Evolutionary conservation across 148 eudicot species (phyloP).

Genomic region (Amaranthus cruentus): DNA sequence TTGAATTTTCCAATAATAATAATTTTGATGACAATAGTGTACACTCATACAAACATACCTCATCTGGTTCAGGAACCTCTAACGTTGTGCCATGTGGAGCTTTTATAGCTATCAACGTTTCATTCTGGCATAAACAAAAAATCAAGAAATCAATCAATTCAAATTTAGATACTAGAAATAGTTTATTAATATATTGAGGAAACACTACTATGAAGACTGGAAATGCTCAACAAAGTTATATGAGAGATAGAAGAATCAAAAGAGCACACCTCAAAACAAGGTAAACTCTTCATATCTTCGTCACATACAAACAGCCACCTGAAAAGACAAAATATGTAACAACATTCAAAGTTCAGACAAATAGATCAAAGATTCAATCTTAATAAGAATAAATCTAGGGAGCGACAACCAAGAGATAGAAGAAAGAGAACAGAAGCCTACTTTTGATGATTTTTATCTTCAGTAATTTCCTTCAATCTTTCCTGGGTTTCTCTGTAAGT

Average conservation of each 20-base stretch:
- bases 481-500: conserved; percentile 89
- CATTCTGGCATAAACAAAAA: conserved; percentile 49
- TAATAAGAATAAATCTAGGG: conserved; percentile 7
- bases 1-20: conserved; percentile 1
- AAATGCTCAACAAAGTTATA: background rate
- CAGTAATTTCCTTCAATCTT: conserved; percentile 75
- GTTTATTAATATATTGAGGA: conserved; percentile 18
- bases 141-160: too few species aligned
- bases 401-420: background rate
- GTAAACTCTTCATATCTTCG: conserved; percentile 81
- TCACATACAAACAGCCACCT: conserved; percentile 97
- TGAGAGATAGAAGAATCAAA: background rate
- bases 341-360: conserved; percentile 9
- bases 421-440: conserved; percentile 21
- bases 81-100: conserved; percentile 98
- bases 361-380: background rate
- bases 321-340: conserved; percentile 2
- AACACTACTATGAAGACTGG: background rate
- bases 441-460: conserved; percentile 78
- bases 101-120: conserved; percentile 90
- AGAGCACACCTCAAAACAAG: conserved; percentile 83
- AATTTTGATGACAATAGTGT: too few species aligned
- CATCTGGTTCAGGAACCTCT: conserved; percentile 96
- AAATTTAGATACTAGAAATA: background rate
- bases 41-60: conserved; percentile 32